Base-by-base conservation (phyloP, 495 filamentous ascomycete genomes). In the Xylaria nigripes region DNA sequence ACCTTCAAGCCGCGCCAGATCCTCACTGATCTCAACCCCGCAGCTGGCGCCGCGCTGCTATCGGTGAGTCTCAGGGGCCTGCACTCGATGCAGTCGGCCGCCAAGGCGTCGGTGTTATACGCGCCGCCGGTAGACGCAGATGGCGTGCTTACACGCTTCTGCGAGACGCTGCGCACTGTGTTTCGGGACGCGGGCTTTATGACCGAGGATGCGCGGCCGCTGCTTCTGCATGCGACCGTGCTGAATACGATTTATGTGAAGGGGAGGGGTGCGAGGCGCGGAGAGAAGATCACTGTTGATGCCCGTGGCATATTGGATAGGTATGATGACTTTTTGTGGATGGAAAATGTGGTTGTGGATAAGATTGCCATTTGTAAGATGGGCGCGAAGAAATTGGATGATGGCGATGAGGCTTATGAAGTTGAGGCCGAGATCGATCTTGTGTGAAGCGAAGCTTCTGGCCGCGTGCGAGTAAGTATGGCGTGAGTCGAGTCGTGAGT, bases 221-320 rank as follows among this genome's bases (percentile, higher is more conserved):
- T 97, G 45, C 76, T 86, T 18, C 64, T 96, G 46, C 92, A 96
- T 65, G 89, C 87, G 15, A 95, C 92, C 3, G 74, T 96, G 4
- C 69, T 93, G 19, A 96, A 96, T 67, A 96, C 90, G 7, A 80
- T 90, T 27, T 96, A 96, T 65, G 81, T 85, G 30, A 78, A 74
- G 55, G 72, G 52, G 38, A 56, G 72, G 68, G 22, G 71, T 57
- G 56, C 72, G 38, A 60, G 68, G 44, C 55, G 24, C 44, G 56
- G 55, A 30, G 72, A 61, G 52, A 74, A 56, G 64, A 55, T 70
- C 59, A 75, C 67, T 29, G 67, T 86, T 54, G 77, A 86, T 64
- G 80, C 78, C 3, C 67, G 60, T 32, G 73, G 63, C 6, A 62
- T 83, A 16, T 38, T 84, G 3, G 69, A 77, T 29, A 64, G 69